Evolutionary conservation across 768 basidiomycete species (phyloP).

Genomic region (Mycena albidolilacea): DNA sequence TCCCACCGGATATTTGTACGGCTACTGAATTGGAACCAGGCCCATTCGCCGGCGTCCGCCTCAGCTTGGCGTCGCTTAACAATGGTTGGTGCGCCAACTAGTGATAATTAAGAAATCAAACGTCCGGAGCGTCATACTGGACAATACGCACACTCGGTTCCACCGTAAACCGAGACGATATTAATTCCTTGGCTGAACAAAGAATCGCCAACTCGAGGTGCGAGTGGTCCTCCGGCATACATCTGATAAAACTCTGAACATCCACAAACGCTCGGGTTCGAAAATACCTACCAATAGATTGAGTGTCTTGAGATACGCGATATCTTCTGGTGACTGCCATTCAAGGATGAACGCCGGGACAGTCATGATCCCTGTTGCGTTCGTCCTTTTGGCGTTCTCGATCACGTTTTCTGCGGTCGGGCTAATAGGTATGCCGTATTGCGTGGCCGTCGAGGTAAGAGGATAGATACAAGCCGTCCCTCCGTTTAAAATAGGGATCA

Average conservation of each 20-base stretch:
- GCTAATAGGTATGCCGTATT: constrained; percentile 48
- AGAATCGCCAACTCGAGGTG: constrained; percentile 52
- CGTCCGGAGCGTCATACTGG: background rate
- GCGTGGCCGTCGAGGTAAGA: constrained; percentile 43
- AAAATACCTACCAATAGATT: constrained; percentile 44
- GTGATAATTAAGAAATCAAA: background rate
- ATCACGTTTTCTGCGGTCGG: constrained; percentile 58
- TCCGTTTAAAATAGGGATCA: constrained; percentile 47
- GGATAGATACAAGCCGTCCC: constrained; percentile 49
- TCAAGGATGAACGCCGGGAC: constrained; percentile 59
- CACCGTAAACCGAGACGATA: constrained; percentile 52
- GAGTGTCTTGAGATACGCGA: constrained; percentile 48
- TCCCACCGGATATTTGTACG: constrained; percentile 51
- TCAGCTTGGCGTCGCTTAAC: constrained; percentile 30
- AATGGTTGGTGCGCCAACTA: constrained; percentile 9
- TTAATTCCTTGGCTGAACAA: constrained; percentile 50
- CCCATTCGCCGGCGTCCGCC: constrained; percentile 44
- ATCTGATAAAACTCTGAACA: constrained; percentile 43
- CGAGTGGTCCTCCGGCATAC: constrained; percentile 54
- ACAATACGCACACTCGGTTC: constrained; percentile 49
- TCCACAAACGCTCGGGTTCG: constrained; percentile 37
- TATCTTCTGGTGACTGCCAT: constrained; percentile 50
- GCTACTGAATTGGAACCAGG: constrained; percentile 50
- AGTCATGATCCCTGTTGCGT: constrained; percentile 49
- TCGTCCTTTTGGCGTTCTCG: constrained; percentile 47